Evolutionary conservation across 352 stramenopile species (phyloP), one percentile per base, ranked within the genome.

Genomic region (Pythium graminicola): DNA sequence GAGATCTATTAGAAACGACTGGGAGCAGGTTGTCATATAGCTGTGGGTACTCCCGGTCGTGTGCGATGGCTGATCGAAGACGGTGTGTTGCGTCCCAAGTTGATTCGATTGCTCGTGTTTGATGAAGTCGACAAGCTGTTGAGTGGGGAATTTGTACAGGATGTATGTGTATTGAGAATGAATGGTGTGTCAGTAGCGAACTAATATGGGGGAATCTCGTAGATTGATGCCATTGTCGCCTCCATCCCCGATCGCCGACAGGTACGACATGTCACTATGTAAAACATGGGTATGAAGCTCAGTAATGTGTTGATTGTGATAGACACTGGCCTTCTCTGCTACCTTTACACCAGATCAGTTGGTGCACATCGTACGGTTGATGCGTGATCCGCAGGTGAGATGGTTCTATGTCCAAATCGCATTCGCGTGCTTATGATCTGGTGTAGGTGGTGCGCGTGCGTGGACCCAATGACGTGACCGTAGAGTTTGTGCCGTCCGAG

Each of bases 111-210:
- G 39, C 48, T 92, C 6, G 69, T 89, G 14, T 47, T 92, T n/a
- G 81, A 92, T 33, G 79, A 92, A 67, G 79, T 88, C 14, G 81
- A 92, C 67, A 90, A 90, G 48, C 64, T 92, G n/a, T 64, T 92
- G 24, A 60, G 67, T 35, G 43, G 51, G 19, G 77, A 89, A 33
- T 91, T 89, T 33, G 53, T 75, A n/a, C 53, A 67, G n/a, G 76
- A 88, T 61, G 75, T 89, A 55, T 8, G 43, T 57, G 17, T 28
- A 10, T 5, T 7, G 43, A 41, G 6, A 1, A 33, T 28, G 4
- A 11, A 2, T 40, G 6, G 39, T 43, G 36, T 38, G n/a, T 38
- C 32, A 38, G n/a, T n/a, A 44, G 38, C 8, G 38, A 22, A 43
- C 38, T 44, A 44, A 20, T 44, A 10, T 7, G 24, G 24, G 19